Evolutionary conservation across 208 protist species (phyloP).

Genomic region (Lotmaria passim): DNA sequence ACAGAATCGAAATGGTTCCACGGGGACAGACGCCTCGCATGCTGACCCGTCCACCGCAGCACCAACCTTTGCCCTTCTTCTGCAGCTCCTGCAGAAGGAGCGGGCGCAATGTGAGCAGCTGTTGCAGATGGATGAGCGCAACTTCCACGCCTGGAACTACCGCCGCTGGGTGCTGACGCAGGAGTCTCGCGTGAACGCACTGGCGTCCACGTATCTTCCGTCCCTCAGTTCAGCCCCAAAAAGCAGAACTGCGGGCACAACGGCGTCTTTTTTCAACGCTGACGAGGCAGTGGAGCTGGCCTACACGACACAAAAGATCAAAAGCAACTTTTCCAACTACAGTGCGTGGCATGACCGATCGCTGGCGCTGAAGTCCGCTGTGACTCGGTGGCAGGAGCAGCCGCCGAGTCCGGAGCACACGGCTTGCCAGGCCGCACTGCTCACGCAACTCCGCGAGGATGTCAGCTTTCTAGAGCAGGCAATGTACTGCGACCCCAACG

Average conservation of each 20-base stretch:
- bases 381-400: constrained; percentile 23
- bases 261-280: constrained; percentile 34
- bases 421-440: neutral
- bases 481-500: constrained; percentile 88
- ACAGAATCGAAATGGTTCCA: neutral
- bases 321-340: constrained; percentile 98
- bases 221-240: neutral
- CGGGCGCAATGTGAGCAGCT: constrained; percentile 71
- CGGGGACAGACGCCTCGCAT: neutral
- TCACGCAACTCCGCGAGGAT: constrained; percentile 56
- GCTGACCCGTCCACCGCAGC: neutral
- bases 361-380: constrained; percentile 49
- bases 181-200: constrained; percentile 27
- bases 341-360: constrained; percentile 96
- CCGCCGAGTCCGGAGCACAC: neutral
- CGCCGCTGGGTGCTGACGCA: constrained; percentile 62
- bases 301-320: constrained; percentile 89
- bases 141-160: constrained; percentile 92
- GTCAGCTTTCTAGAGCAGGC: constrained; percentile 63
- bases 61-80: constrained; percentile 19
- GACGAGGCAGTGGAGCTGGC: constrained; percentile 67
- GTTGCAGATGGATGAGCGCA: constrained; percentile 85
- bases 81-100: constrained; percentile 59
- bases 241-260: neutral
- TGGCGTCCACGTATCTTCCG: constrained; percentile 7